These are phyloP conservation scores for Penicillium atrosanguineum DNA, from an alignment of 495 filamentous ascomycete genomes.

Conservation along the genomic window DNA sequence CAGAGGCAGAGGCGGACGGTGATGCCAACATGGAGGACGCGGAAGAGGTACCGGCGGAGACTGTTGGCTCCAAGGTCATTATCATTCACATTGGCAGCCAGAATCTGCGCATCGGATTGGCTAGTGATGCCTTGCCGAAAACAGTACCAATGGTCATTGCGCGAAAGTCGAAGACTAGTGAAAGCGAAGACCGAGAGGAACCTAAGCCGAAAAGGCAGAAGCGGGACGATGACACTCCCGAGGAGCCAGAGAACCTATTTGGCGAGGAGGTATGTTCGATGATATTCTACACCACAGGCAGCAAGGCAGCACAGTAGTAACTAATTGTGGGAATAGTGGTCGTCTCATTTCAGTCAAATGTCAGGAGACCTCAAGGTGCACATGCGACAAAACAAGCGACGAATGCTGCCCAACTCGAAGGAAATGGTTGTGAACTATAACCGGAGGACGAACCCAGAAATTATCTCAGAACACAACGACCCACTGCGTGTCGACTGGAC, in stretches of 20 bases:
- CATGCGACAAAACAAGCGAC: conserved; percentile 89
- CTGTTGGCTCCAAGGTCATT: conserved; percentile 85
- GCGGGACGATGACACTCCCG: conserved; percentile 55
- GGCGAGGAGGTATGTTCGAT: conserved; percentile 68
- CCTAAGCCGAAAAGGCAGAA: conserved; percentile 88
- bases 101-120: conserved; percentile 87
- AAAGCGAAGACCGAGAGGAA: conserved; percentile 80
- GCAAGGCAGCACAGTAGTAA: conserved; percentile 6
- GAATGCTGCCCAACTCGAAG: conserved; percentile 92
- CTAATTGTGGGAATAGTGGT: conserved; percentile 50
- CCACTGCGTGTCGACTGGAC: conserved; percentile 93
- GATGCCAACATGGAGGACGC: conserved; percentile 65
- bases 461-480: conserved; percentile 91
- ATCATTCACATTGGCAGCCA: conserved; percentile 98
- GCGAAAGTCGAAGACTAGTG: conserved; percentile 66
- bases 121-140: conserved; percentile 91
- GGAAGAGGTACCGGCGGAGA: conserved; percentile 55
- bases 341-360: conserved; percentile 76
- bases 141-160: conserved; percentile 93
- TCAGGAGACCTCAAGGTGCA: conserved; percentile 79
- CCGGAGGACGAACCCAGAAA: conserved; percentile 71
- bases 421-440: conserved; percentile 94
- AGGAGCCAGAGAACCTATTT: conserved; percentile 73
- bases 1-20: conserved; percentile 52
- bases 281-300: neutral